Evolutionary conservation across 345 rosid genomes (phyloP).

Genomic region (Lumnitzera littorea): DNA sequence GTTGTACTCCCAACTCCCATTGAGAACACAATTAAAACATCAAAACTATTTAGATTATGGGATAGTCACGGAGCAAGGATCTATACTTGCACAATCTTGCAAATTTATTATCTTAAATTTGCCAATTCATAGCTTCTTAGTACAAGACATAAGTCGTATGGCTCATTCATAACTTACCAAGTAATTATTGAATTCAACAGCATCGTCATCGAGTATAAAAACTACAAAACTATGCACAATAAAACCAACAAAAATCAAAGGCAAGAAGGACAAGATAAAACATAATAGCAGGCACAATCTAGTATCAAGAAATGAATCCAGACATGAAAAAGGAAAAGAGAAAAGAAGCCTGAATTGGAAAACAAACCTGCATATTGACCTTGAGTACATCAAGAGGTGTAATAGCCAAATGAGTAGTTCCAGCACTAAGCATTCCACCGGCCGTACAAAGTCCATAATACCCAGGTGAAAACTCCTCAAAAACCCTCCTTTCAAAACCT

Average conservation of each 20-base stretch:
- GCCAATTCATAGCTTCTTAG: too few relatives aligned
- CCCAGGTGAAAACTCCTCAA: conserved; percentile 32
- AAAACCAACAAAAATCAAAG: background rate
- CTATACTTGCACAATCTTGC: too few relatives aligned
- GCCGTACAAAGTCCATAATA: conserved; percentile 41
- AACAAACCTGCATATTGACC: conserved; percentile 55
- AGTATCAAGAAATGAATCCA: background rate
- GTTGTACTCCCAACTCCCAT: too few relatives aligned
- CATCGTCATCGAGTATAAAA: background rate
- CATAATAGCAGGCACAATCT: background rate
- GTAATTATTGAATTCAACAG: background rate
- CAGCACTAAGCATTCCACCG: conserved; percentile 64
- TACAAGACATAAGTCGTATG: too few relatives aligned
- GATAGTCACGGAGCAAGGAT: too few relatives aligned
- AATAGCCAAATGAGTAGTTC: conserved; percentile 46
- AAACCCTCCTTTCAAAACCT: conserved; percentile 9
- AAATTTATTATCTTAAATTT: too few relatives aligned
- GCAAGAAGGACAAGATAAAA: background rate
- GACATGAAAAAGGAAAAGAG: background rate
- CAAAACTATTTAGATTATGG: too few relatives aligned
- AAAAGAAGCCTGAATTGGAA: background rate
- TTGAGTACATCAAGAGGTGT: conserved; percentile 65
- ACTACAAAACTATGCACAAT: background rate
- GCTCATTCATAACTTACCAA: too few relatives aligned
- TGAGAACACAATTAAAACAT: too few relatives aligned